These are phyloP conservation scores for Pyracantha coccinea DNA, from an alignment of 331 rosid species.

Conservation along the genomic window DNA sequence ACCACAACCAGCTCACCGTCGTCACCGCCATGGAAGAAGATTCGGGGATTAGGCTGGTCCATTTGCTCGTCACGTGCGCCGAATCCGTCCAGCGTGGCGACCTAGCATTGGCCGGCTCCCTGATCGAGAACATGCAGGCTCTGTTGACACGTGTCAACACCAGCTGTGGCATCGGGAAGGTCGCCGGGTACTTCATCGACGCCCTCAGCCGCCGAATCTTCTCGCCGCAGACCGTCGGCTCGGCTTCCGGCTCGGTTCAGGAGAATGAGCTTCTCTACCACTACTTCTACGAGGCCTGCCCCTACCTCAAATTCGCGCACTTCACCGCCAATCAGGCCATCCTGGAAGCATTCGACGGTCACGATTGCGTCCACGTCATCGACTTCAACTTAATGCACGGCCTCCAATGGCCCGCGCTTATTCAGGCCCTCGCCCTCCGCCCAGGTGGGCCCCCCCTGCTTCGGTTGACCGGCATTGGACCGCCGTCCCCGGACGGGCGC, in stretches of 20 bases:
- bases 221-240: conserved; percentile 8
- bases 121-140: conserved; percentile 66
- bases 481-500: conserved; percentile 89
- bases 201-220: conserved; percentile 75
- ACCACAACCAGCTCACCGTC: conserved; percentile 22
- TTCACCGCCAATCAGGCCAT: conserved; percentile 94
- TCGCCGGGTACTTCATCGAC: conserved; percentile 79
- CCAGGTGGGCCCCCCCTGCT: conserved; percentile 82
- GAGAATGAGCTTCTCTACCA: conserved; percentile 61
- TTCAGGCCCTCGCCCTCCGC: conserved; percentile 79
- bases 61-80: conserved; percentile 76
- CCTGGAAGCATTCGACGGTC: conserved; percentile 72
- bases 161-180: conserved; percentile 76
- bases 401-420: conserved; percentile 86
- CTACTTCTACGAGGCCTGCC: conserved; percentile 85
- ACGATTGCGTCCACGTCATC: conserved; percentile 83
- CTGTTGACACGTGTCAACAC: conserved; percentile 53
- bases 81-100: conserved; percentile 74
- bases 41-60: conserved; percentile 75
- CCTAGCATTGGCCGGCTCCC: conserved; percentile 54
- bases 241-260: conserved; percentile 15
- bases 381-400: conserved; percentile 94
- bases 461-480: conserved; percentile 85
- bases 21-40: conserved; percentile 68
- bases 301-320: conserved; percentile 87